Conservation (phyloP, 2,329 filamentous ascomycete genomes). For the Trichoderma koningii region DNA sequence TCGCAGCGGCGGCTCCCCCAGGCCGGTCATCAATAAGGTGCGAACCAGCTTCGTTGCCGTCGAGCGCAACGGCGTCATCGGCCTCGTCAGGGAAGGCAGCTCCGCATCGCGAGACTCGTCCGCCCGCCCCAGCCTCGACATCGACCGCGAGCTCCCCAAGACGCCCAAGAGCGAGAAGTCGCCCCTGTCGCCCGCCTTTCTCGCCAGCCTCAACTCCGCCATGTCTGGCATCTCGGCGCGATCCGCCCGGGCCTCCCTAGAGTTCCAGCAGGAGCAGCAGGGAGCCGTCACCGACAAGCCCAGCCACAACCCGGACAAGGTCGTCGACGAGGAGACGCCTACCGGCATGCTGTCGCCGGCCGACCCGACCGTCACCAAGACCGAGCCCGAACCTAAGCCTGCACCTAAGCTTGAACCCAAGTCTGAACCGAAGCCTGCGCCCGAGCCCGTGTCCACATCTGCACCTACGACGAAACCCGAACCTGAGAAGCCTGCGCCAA, state of each 20-base stretch:
- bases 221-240: slow-evolving; percentile 35
- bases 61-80: slow-evolving; percentile 63
- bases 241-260: slow-evolving; percentile 32
- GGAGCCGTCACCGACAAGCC: slow-evolving; percentile 40
- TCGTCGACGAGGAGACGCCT: slow-evolving; percentile 44
- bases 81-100: slow-evolving; percentile 48
- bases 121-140: slow-evolving; percentile 42
- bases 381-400: slow-evolving; percentile 10
- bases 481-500: slow-evolving; percentile 2
- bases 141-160: slow-evolving; percentile 35
- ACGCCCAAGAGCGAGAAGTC: slow-evolving; percentile 39
- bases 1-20: slow-evolving; percentile 48
- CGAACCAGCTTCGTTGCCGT: slow-evolving; percentile 75
- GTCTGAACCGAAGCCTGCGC: neutral
- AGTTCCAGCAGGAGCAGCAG: slow-evolving; percentile 18
- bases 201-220: slow-evolving; percentile 31
- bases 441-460: neutral
- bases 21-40: slow-evolving; percentile 74
- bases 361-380: slow-evolving; percentile 33
- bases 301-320: slow-evolving; percentile 46
- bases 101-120: slow-evolving; percentile 43
- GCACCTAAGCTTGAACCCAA: slow-evolving; percentile 4
- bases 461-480: neutral
- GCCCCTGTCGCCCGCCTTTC: slow-evolving; percentile 33
- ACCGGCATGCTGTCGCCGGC: slow-evolving; percentile 38